Conservation (phyloP, 495 filamentous ascomycete species). For the Penicillium odoratum region DNA sequence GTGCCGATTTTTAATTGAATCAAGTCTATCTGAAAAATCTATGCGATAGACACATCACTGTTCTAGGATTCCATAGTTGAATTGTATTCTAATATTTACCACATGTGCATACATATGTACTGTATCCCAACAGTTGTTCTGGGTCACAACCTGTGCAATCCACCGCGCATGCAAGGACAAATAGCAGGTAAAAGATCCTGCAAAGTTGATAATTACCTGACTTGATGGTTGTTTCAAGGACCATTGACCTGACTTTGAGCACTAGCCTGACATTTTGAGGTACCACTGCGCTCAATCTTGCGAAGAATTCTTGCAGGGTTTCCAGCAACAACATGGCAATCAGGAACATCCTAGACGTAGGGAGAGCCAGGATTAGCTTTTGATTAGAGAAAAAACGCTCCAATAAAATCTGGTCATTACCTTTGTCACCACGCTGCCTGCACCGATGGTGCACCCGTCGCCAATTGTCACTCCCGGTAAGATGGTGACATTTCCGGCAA, state of each 20-base stretch:
- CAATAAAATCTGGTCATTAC: conserved; percentile 46
- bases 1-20: too few relatives aligned
- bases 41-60: too few relatives aligned
- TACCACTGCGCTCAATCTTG: conserved; percentile 44
- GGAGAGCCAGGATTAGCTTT: not conserved
- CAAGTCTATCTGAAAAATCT: too few relatives aligned
- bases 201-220: too few relatives aligned
- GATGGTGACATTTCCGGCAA: conserved; percentile 76
- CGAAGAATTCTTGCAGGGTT: conserved; percentile 66
- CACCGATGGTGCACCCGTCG: conserved; percentile 71
- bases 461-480: conserved; percentile 81
- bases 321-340: conserved; percentile 62
- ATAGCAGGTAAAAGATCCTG: too few relatives aligned
- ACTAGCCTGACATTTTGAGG: not conserved
- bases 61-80: too few relatives aligned
- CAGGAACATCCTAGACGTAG: conserved; percentile 56
- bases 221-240: not conserved
- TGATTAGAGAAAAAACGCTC: not conserved
- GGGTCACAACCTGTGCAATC: too few relatives aligned
- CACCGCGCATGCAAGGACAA: too few relatives aligned
- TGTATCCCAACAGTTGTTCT: too few relatives aligned
- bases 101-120: too few relatives aligned
- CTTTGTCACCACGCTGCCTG: conserved; percentile 89
- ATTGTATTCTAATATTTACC: too few relatives aligned
- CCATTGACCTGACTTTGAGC: not conserved